Base-by-base conservation (phyloP, 2,329 filamentous ascomycete species). In the Ophiostoma sp. region DNA sequence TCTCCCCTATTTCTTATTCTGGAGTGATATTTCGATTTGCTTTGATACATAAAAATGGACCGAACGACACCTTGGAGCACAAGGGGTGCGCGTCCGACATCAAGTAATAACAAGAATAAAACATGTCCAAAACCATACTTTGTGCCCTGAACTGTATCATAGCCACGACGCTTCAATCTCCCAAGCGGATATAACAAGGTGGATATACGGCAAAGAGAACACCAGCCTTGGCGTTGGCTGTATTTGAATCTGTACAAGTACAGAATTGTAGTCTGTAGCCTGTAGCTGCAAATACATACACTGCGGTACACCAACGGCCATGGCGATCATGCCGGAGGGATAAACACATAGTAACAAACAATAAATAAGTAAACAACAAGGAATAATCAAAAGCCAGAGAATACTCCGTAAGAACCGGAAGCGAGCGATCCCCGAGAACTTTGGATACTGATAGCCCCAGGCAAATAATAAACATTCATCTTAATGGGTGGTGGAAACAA, bases 151-250 rank as follows among this genome's bases (percentile, higher is more conserved):
- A 20, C 57, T 62, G 57, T 62, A 17, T 20, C 57, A 62, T 62
- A 62, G 57, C 57, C 57, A 62, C 57, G 27, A 62, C 57, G 57
- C 57, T 33, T 62, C 57, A 62, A 33, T 62, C 15, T 62, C 65
- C 23, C 35, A 31, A 15, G 23, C 65, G 65, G 65, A 67, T 44
- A 67, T 67, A 67, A 23, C 31, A 41, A 11, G 23, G n/a, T 66
- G 62, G 62, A 66, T 36, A 39, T 66, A 66, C 36, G 62, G 62
- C 23, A 33, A 3, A 31, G 52, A 23, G 57, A 62, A 62, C 57
- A 27, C n/a, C 17, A 11, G 52, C 27, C 52, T 57, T 57, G 52
- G 52, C 52, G 23, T 20, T 48, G 44, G 27, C 17, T 52, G 48
- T 20, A 15, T 10, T 41, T 41, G 39, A 11, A 41, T 41, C 4